Evolutionary conservation across 2,329 filamentous ascomycete species (phyloP), one percentile per base, ranked within the genome.

Genomic region (Remersonia thermophila): DNA sequence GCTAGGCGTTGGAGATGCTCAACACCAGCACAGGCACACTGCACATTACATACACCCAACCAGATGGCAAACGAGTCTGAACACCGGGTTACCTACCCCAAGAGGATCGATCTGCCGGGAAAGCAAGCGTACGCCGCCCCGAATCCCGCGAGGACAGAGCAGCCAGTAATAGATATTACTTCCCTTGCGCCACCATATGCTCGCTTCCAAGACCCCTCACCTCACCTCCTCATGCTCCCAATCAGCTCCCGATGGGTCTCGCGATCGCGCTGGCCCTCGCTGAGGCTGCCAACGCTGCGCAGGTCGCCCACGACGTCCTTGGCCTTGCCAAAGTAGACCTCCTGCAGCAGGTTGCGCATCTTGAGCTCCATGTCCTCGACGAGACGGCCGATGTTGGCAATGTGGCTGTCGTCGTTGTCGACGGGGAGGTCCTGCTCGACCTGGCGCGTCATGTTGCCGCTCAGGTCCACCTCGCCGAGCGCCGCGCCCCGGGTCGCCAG

Each of bases 331-430:
- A 98, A 98, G 65, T 98, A 98, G 33, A 98, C 91, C 63, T 98
- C 91, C 68, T 98, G 89, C 57, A 98, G 66, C 60, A 96, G 61
- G 61, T 98, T 98, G 47, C 91, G 77, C 91, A 98, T 96, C 71
- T 95, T 94, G 57, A 95, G 76, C 66, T 98, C 91, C 91, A 98
- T 96, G 60, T 98, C 91, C 68, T 98, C 91, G 35, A 98, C 87
- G 55, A 98, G 70, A 46, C 80, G 73, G 39, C 91, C 91, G 42
- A 96, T 84, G 61, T 98, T 98, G 51, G 83, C 83, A 51, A 98
- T 91, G 66, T 98, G 91, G 58, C 82, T 85, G 49, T 82, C 80
- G 60, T 96, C 89, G 52, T 80, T 81, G 49, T 93, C 85, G 27
- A 95, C 83, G 7, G 83, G 76, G 56, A 94, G 68, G 60, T 96